Conservation (phyloP, 805 yeast genomes). For the Candida rishiriensis region DNA sequence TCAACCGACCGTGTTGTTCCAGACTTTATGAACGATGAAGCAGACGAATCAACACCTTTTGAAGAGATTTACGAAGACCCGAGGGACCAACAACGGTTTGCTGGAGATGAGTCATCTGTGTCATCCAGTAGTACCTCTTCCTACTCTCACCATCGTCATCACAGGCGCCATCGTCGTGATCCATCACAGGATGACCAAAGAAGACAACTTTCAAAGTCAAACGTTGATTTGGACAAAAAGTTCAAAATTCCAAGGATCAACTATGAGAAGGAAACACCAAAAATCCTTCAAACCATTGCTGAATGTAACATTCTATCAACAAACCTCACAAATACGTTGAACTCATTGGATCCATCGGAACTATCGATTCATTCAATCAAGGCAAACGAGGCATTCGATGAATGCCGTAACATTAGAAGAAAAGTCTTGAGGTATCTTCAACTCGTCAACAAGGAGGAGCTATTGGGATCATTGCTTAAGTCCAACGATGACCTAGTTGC, state of each 20-base stretch:
- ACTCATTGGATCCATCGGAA: slow-evolving; percentile 39
- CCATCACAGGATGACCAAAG: background rate
- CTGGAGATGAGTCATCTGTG: slow-evolving; percentile 12
- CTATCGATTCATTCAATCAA: slow-evolving; percentile 60
- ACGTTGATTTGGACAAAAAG: slow-evolving; percentile 39
- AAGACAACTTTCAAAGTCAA: slow-evolving; percentile 17
- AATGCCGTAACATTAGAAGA: slow-evolving; percentile 71
- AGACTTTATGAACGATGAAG: slow-evolving; percentile 50
- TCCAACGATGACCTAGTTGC: slow-evolving; percentile 88
- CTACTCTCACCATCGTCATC: background rate
- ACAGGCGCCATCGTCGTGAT: background rate
- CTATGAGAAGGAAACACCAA: slow-evolving; percentile 67
- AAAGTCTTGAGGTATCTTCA: slow-evolving; percentile 80
- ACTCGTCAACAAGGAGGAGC: slow-evolving; percentile 77
- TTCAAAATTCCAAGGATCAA: slow-evolving; percentile 66
- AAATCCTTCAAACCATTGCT: slow-evolving; percentile 62
- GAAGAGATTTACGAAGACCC: slow-evolving; percentile 27
- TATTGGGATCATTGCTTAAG: slow-evolving; percentile 77
- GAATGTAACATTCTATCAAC: slow-evolving; percentile 74
- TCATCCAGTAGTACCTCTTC: slow-evolving; percentile 2
- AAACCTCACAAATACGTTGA: slow-evolving; percentile 56
- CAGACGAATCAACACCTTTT: slow-evolving; percentile 37
- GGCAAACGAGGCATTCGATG: slow-evolving; percentile 63
- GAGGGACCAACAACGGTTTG: slow-evolving; percentile 8
- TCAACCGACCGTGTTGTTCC: slow-evolving; percentile 19